These are phyloP conservation scores for Puccinia triticina DNA, from an alignment of 1,284 basidiomycete species.

Conservation along the genomic window DNA sequence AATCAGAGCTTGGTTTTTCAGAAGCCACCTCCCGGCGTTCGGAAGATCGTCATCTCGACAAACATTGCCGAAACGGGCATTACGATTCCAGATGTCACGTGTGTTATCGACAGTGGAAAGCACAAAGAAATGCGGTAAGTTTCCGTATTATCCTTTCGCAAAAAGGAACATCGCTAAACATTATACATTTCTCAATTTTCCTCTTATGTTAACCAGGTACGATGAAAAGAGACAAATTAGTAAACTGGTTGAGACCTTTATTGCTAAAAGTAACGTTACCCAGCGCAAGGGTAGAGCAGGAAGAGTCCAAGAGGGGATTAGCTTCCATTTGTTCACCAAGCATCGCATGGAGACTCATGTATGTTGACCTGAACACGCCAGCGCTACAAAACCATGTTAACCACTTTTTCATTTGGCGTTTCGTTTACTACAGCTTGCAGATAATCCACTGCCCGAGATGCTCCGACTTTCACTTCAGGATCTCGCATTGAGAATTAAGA, in stretches of 20 bases:
- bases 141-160: neutral
- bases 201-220: conserved; percentile 66
- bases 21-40: conserved; percentile 59
- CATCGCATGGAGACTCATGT: conserved; percentile 71
- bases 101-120: conserved; percentile 93
- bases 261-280: conserved; percentile 89
- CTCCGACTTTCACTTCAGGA: conserved; percentile 90
- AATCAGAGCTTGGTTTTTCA: conserved; percentile 59
- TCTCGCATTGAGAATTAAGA: conserved; percentile 92
- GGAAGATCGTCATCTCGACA: conserved; percentile 63
- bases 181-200: too few relatives aligned
- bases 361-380: neutral
- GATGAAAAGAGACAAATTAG: conserved; percentile 98
- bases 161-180: neutral
- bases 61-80: conserved; percentile 89
- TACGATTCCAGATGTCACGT: conserved; percentile 97
- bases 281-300: conserved; percentile 73
- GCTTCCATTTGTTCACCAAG: conserved; percentile 80
- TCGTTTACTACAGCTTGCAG: conserved; percentile 69
- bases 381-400: conserved; percentile 58
- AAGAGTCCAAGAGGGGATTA: conserved; percentile 60
- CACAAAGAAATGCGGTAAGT: conserved; percentile 80
- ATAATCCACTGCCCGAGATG: conserved; percentile 94
- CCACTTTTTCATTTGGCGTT: conserved; percentile 6
- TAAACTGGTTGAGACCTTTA: conserved; percentile 85